Evolutionary conservation across 116 monocot species (phyloP).

Genomic region (Posidonia oceanica): DNA sequence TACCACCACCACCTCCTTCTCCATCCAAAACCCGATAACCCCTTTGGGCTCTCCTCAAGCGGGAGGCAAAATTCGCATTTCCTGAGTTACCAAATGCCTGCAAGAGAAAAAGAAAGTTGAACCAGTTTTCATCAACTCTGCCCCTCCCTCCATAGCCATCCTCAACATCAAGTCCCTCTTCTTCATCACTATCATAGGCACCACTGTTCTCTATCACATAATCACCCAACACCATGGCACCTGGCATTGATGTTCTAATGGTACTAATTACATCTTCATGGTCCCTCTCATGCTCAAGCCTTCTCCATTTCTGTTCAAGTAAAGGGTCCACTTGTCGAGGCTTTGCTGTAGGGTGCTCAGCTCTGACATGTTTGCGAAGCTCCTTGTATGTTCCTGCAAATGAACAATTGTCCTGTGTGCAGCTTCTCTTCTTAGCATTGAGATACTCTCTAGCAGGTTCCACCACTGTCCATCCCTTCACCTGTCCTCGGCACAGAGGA

Average conservation of each 20-base stretch:
- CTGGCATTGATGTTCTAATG: constrained; percentile 49
- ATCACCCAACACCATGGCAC: constrained; percentile 68
- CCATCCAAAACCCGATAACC: constrained; percentile 9
- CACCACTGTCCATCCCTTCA: constrained; percentile 95
- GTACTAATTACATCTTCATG: constrained; percentile 72
- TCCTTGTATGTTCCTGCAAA: constrained; percentile 60
- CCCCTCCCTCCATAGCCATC: constrained; percentile 9
- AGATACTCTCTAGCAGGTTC: constrained; percentile 67
- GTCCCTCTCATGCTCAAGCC: constrained; percentile 63
- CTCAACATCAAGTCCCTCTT: background rate
- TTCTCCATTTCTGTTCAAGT: constrained; percentile 60
- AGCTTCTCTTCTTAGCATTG: constrained; percentile 62
- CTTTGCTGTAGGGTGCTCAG: constrained; percentile 44
- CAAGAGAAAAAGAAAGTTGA: constrained; percentile 17
- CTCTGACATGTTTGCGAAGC: constrained; percentile 57
- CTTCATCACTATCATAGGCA: constrained; percentile 11
- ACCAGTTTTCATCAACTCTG: constrained; percentile 8
- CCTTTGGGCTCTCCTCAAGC: constrained; percentile 12
- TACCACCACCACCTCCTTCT: background rate
- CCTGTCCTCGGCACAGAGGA: constrained; percentile 79
- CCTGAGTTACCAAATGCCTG: constrained; percentile 18
- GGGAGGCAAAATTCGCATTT: constrained; percentile 7
- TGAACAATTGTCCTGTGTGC: constrained; percentile 68
- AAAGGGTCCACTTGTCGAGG: constrained; percentile 63
- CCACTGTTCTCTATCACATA: constrained; percentile 60